A percentile compares a stretch with the other conserved stretches of the same genome.
Conservation (phyloP, 2,329 filamentous ascomycete genomes). For the Periglandula ipomoeae region DNA sequence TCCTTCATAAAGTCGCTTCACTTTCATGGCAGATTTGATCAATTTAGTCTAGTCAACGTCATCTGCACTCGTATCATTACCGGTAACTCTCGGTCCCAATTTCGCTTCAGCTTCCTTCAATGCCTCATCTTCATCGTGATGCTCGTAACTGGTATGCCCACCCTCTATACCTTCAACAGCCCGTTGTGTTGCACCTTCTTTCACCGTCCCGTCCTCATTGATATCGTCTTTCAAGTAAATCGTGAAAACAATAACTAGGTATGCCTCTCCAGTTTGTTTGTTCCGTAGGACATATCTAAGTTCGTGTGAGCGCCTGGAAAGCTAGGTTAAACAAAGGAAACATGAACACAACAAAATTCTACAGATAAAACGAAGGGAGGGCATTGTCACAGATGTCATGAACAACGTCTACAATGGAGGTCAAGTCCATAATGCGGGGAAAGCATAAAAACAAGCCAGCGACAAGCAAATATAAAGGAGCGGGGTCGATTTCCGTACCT, state of each 20-base stretch:
- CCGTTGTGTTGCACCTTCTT: constrained; percentile 27
- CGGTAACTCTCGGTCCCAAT: constrained; percentile 16
- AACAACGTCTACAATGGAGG: not conserved
- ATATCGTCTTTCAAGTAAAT: constrained; percentile 62
- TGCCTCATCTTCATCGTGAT: constrained; percentile 23
- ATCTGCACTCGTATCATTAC: constrained; percentile 25
- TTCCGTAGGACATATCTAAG: constrained; percentile 91
- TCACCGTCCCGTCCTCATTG: constrained; percentile 48
- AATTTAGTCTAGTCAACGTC: constrained; percentile 32
- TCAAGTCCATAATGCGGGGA: not conserved
- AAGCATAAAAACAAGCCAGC: not conserved
- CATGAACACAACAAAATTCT: not conserved
- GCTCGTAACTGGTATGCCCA: constrained; percentile 16
- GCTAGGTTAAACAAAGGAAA: constrained; percentile 11
- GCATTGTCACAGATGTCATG: not conserved
- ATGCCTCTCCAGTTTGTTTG: constrained; percentile 59
- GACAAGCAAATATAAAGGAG: constrained; percentile 6
- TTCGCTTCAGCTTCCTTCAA: constrained; percentile 31
- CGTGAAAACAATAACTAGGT: constrained; percentile 75
- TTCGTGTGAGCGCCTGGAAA: constrained; percentile 60
- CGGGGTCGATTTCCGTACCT: constrained; percentile 42
- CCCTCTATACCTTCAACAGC: constrained; percentile 10
- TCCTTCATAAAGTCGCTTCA: constrained; percentile 7
- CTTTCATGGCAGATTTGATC: constrained; percentile 11
- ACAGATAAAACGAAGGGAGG: constrained; percentile 6